Conservation (phyloP, 176 grass and related monocot genomes). For the Pharus latifolius region DNA sequence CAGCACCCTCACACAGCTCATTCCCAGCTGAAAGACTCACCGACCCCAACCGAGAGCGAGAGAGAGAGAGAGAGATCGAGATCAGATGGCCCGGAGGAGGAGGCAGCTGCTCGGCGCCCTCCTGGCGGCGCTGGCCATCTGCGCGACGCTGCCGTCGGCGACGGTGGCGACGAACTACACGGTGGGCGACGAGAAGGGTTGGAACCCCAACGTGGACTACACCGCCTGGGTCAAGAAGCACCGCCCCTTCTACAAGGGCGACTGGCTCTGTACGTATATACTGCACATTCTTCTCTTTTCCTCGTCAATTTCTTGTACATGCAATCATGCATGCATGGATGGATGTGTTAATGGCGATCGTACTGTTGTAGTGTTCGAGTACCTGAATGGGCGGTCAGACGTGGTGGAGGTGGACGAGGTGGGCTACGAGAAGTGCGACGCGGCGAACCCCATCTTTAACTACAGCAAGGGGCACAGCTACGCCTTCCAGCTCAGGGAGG, state of each 20-base stretch:
- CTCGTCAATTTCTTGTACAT: neutral
- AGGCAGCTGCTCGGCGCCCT: neutral
- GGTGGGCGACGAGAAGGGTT: constrained; percentile 84
- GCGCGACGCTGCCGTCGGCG: constrained; percentile 16
- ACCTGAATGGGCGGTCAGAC: constrained; percentile 69
- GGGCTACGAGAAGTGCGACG: constrained; percentile 82
- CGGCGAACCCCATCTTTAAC: constrained; percentile 53
- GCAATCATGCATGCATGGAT: no score
- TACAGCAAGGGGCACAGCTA: constrained; percentile 80
- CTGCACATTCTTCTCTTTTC: neutral
- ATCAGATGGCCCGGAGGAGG: neutral
- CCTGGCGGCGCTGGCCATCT: neutral
- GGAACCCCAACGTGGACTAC: constrained; percentile 96
- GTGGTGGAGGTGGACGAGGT: constrained; percentile 78
- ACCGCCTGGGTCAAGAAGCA: constrained; percentile 90
- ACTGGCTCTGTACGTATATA: constrained; percentile 61
- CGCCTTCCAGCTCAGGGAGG: constrained; percentile 91
- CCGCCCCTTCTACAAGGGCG: constrained; percentile 87
- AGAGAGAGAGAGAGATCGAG: neutral
- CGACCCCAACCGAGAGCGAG: no score
- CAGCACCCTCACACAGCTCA: no score
- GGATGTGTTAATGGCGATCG: neutral
- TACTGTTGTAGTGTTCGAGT: constrained; percentile 69
- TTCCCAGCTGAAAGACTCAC: no score
- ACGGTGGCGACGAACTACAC: constrained; percentile 57